phyloP scores from a whole-genome alignment of 345 rosid species.

The Stellera chamaejasme region DNA sequence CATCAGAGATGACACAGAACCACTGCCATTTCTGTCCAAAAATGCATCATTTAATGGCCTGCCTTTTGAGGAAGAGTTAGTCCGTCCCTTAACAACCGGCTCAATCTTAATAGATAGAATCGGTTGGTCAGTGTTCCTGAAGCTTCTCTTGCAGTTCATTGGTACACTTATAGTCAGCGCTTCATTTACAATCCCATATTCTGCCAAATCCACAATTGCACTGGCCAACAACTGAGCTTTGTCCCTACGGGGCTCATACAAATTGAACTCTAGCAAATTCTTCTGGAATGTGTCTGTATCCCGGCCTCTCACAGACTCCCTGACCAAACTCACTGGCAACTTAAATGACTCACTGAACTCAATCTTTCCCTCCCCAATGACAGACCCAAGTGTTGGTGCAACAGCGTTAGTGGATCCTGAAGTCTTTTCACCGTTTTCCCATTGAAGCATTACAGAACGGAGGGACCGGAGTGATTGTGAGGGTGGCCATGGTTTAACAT shows the following conservation, averaged over 20 bases:
- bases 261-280: constrained; percentile 61
- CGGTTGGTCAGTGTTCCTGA: constrained; percentile 64
- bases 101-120: constrained; percentile 53
- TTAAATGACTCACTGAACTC: constrained; percentile 74
- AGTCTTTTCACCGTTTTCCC: constrained; percentile 77
- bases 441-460: constrained; percentile 75
- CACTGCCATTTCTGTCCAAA: constrained; percentile 36
- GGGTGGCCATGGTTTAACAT: constrained; percentile 97
- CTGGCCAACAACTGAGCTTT: constrained; percentile 75
- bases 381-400: constrained; percentile 68
- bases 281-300: constrained; percentile 45
- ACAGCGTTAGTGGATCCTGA: constrained; percentile 62
- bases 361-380: constrained; percentile 73
- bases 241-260: constrained; percentile 89
- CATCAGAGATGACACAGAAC: constrained; percentile 71
- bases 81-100: constrained; percentile 33
- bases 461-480: constrained; percentile 81
- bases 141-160: constrained; percentile 70
- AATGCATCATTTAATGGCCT: constrained; percentile 29
- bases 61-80: constrained; percentile 32
- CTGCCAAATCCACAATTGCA: constrained; percentile 68
- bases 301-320: constrained; percentile 56
- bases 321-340: constrained; percentile 55
- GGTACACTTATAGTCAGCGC: constrained; percentile 41
- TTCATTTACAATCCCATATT: constrained; percentile 56